These are phyloP conservation scores for Verticillium albo-atrum DNA, from an alignment of 2,329 filamentous ascomycete species.

Conservation along the genomic window DNA sequence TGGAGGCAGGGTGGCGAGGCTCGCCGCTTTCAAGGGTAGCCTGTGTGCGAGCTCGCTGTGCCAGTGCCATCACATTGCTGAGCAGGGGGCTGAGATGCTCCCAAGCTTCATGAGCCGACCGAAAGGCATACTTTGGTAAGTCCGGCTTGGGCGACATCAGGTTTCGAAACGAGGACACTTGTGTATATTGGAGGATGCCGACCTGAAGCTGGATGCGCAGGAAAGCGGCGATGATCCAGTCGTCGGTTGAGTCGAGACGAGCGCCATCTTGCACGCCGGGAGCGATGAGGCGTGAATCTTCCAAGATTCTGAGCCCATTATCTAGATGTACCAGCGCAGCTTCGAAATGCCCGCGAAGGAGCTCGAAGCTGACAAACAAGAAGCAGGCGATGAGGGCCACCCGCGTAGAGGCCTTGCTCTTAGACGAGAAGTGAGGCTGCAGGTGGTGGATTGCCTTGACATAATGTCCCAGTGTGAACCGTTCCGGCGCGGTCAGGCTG, in stretches of 20 bases:
- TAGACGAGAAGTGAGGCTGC: constrained; percentile 23
- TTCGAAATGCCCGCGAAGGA: constrained; percentile 28
- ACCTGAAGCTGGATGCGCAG: constrained; percentile 22
- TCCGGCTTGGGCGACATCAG: neutral
- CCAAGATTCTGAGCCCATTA: constrained; percentile 35
- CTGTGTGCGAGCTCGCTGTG: neutral
- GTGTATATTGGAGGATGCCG: constrained; percentile 14
- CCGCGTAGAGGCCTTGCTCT: constrained; percentile 23
- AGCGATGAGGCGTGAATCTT: neutral
- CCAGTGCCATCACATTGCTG: neutral
- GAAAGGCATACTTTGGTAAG: neutral
- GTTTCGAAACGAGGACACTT: neutral
- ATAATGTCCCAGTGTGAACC: constrained; percentile 28
- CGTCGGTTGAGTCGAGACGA: constrained; percentile 27
- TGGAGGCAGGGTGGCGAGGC: neutral
- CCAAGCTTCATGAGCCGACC: constrained; percentile 2
- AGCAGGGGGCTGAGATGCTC: constrained; percentile 2
- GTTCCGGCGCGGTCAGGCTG: constrained; percentile 7
- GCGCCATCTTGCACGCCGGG: constrained; percentile 5
- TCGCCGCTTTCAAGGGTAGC: neutral
- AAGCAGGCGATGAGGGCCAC: constrained; percentile 33
- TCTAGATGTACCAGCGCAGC: constrained; percentile 34
- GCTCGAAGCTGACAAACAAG: constrained; percentile 28
- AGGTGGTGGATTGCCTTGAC: constrained; percentile 30
- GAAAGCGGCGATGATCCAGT: constrained; percentile 39